Percentiles rank a stretch among this genome's conserved stretches.
phyloP scores from a whole-genome alignment of 257 asterid genomes.

The Scutellaria barbata region DNA sequence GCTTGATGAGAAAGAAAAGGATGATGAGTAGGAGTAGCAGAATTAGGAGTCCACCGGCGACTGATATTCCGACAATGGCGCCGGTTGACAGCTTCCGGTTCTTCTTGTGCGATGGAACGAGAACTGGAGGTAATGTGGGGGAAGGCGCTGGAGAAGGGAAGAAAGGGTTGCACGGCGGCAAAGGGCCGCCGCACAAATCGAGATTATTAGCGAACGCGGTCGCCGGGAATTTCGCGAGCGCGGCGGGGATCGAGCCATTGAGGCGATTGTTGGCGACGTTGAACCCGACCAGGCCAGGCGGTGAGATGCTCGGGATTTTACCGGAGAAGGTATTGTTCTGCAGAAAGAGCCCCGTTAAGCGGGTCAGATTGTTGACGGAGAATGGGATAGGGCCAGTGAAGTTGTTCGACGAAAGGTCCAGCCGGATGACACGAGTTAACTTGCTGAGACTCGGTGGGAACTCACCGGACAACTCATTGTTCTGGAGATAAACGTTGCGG shows the following conservation, averaged over 20 bases:
- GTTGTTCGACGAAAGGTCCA: constrained; percentile 76
- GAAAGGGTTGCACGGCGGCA: constrained; percentile 84
- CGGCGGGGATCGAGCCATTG: constrained; percentile 85
- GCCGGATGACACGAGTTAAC: constrained; percentile 69
- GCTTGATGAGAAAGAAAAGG: constrained; percentile 49
- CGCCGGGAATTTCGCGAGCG: constrained; percentile 58
- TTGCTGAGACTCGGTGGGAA: constrained; percentile 64
- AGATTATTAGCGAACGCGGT: constrained; percentile 74
- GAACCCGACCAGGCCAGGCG: constrained; percentile 51
- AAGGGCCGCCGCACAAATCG: constrained; percentile 76
- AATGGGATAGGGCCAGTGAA: constrained; percentile 84
- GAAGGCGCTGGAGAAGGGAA: constrained; percentile 84
- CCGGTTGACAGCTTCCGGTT: constrained; percentile 60
- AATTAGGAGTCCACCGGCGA: constrained; percentile 56
- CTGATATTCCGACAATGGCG: constrained; percentile 70
- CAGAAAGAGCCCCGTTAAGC: constrained; percentile 66
- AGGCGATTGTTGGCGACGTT: constrained; percentile 69
- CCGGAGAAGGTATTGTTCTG: constrained; percentile 72
- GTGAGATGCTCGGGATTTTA: constrained; percentile 73
- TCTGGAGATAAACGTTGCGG: constrained; percentile 77
- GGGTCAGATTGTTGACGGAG: constrained; percentile 70
- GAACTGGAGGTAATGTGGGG: constrained; percentile 39
- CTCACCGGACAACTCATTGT: constrained; percentile 64
- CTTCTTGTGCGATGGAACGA: constrained; percentile 26
- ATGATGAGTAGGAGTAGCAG: constrained; percentile 55